Evolutionary conservation across 192 early-diverging fungal genomes (phyloP).

Genomic region (Borealophlyctis nickersoniae): DNA sequence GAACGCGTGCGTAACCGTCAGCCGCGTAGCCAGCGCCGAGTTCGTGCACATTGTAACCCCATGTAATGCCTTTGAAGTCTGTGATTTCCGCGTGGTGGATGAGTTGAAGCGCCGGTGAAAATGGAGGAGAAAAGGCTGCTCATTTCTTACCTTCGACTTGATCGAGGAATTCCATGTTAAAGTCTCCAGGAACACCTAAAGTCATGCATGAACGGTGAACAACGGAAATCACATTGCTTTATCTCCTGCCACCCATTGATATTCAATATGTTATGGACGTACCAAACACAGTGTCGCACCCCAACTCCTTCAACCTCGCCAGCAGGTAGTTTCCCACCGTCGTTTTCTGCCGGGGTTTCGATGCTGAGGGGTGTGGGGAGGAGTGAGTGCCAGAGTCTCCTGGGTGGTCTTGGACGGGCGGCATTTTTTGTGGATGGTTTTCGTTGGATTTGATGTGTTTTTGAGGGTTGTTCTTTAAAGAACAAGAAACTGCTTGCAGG

Average conservation of each 20-base stretch:
- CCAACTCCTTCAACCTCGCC: slow-evolving; percentile 42
- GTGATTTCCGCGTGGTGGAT: background rate
- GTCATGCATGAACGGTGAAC: too few relatives aligned
- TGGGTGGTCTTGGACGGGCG: too few relatives aligned
- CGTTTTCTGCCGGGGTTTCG: too few relatives aligned
- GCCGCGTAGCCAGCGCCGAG: slow-evolving; percentile 45
- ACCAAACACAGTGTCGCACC: slow-evolving; percentile 44
- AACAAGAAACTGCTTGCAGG: too few relatives aligned
- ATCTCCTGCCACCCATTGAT: too few relatives aligned
- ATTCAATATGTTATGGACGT: too few relatives aligned
- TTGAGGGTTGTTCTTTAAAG: too few relatives aligned
- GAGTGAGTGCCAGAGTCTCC: too few relatives aligned
- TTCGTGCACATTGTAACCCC: slow-evolving; percentile 48
- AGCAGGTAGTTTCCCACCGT: slow-evolving; percentile 39
- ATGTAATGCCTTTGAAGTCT: slow-evolving; percentile 37
- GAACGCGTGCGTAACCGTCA: slow-evolving; percentile 48
- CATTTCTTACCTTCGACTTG: background rate
- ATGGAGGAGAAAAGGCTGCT: slow-evolving; percentile 2
- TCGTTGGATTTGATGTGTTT: too few relatives aligned
- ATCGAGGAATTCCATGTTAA: slow-evolving; percentile 37
- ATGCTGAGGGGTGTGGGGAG: too few relatives aligned
- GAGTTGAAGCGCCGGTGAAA: background rate
- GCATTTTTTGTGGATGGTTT: too few relatives aligned
- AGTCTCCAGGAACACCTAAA: slow-evolving; percentile 48
- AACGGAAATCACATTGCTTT: too few relatives aligned